phyloP scores from a whole-genome alignment of 1,284 basidiomycete species.

The Ganoderma sp. region DNA sequence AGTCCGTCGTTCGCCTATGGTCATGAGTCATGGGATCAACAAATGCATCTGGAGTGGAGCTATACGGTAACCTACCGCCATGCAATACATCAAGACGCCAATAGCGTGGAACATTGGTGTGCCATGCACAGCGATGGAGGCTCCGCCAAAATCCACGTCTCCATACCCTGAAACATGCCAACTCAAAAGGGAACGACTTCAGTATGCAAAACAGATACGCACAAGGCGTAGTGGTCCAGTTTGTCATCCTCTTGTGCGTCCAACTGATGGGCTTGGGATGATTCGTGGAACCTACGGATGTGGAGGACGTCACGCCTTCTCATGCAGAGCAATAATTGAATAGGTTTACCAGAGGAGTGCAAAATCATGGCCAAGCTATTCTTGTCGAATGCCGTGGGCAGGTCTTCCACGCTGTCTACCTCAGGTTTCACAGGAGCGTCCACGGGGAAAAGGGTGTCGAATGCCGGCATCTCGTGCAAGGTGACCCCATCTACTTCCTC shows the following conservation, averaged over 20 bases:
- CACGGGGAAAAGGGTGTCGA: slow-evolving; percentile 28
- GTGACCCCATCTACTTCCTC: slow-evolving; percentile 12
- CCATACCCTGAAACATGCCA: slow-evolving; percentile 20
- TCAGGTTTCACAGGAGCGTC: not conserved
- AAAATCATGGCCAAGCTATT: slow-evolving; percentile 25
- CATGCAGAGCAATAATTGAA: too few species aligned
- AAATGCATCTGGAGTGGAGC: not conserved
- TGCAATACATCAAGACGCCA: slow-evolving; percentile 29
- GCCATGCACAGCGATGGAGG: slow-evolving; percentile 30
- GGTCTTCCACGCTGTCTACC: slow-evolving; percentile 9
- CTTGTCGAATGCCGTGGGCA: slow-evolving; percentile 17
- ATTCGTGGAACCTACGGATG: slow-evolving; percentile 30
- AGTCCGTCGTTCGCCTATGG: slow-evolving; percentile 30
- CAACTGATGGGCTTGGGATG: slow-evolving; percentile 35
- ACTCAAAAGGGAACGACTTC: not conserved
- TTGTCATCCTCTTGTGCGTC: slow-evolving; percentile 25
- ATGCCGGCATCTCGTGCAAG: slow-evolving; percentile 26
- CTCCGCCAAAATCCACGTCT: slow-evolving; percentile 24
- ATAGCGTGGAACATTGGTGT: slow-evolving; percentile 38
- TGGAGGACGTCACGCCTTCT: too few species aligned
- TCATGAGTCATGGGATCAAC: not conserved
- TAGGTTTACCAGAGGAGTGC: slow-evolving; percentile 33
- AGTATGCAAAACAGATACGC: slow-evolving; percentile 6
- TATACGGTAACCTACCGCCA: slow-evolving; percentile 26
- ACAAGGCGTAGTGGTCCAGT: slow-evolving; percentile 26